A percentile compares a stretch with the other conserved stretches of the same genome.
phyloP scores from a whole-genome alignment of 1,284 basidiomycete genomes.

The Ganoderma sinense region DNA sequence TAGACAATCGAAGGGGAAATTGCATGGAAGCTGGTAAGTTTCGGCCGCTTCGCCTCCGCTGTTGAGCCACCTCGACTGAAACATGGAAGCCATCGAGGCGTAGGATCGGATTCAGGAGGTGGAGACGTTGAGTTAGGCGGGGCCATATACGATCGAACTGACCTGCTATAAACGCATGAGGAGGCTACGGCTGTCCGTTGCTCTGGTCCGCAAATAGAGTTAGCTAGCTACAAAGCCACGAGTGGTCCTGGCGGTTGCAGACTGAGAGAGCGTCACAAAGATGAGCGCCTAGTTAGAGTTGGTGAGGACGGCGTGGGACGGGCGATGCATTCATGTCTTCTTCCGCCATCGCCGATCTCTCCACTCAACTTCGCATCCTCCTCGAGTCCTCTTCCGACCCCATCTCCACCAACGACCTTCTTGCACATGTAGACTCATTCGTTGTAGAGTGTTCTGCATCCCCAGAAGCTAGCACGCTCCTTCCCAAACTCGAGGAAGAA shows the following conservation, averaged over 20 bases:
- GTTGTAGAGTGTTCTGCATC: constrained; percentile 55
- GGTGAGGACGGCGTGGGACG: background rate
- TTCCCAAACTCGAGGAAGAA: constrained; percentile 67
- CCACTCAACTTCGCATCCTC: constrained; percentile 60
- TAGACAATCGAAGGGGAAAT: constrained; percentile 15
- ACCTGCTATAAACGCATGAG: no score
- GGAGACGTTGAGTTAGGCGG: background rate
- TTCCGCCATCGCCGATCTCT: constrained; percentile 42
- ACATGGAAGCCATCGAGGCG: background rate
- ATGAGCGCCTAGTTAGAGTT: constrained; percentile 1
- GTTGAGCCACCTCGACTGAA: background rate
- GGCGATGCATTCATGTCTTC: constrained; percentile 39
- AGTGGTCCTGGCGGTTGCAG: no score
- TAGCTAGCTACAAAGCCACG: no score
- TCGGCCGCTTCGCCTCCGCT: background rate
- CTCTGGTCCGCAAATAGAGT: no score
- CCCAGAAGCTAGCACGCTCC: constrained; percentile 50
- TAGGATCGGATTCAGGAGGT: background rate
- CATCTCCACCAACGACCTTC: constrained; percentile 50
- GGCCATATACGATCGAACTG: no score
- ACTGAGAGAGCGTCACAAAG: background rate
- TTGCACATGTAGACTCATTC: constrained; percentile 60
- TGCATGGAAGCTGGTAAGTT: background rate
- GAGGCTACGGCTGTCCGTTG: no score
- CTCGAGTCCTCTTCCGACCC: constrained; percentile 56